Conservation (phyloP, 495 filamentous ascomycete genomes). For the Copromyces sp. region DNA sequence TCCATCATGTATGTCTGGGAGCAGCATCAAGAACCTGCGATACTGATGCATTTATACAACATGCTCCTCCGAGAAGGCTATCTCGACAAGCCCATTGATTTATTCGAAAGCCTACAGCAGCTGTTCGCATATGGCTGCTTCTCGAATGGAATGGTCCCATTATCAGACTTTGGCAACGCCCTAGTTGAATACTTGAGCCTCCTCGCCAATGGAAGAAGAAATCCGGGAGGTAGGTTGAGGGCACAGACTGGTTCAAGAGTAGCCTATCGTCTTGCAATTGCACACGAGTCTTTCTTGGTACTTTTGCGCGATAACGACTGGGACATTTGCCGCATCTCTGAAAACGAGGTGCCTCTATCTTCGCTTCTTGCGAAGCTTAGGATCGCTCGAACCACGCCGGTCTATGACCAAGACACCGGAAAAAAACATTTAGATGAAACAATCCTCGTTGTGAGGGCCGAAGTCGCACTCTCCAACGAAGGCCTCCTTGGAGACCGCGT, state of each 20-base stretch:
- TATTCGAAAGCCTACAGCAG: slow-evolving; percentile 1
- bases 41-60: slow-evolving; percentile 32
- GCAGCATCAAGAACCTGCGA: slow-evolving; percentile 11
- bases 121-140: slow-evolving; percentile 17
- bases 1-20: slow-evolving; percentile 26
- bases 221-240: background rate
- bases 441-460: slow-evolving; percentile 21
- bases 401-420: slow-evolving; percentile 19
- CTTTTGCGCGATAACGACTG: slow-evolving; percentile 11
- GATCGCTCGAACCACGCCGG: slow-evolving; percentile 17
- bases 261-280: background rate
- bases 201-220: background rate
- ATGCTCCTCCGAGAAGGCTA: slow-evolving; percentile 33
- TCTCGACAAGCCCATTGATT: slow-evolving; percentile 17
- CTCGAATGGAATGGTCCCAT: slow-evolving; percentile 20
- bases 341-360: slow-evolving; percentile 15
- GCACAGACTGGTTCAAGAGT: background rate
- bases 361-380: slow-evolving; percentile 14
- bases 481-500: background rate
- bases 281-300: background rate
- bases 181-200: background rate
- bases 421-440: slow-evolving; percentile 19
- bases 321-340: slow-evolving; percentile 21
- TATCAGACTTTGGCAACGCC: slow-evolving; percentile 18
- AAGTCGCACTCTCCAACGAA: background rate